A percentile compares a stretch with the other conserved stretches of the same genome.
These are phyloP conservation scores for Zygosaccharomyces pseudobailii DNA, from an alignment of 1,139 yeast species.

Conservation along the genomic window DNA sequence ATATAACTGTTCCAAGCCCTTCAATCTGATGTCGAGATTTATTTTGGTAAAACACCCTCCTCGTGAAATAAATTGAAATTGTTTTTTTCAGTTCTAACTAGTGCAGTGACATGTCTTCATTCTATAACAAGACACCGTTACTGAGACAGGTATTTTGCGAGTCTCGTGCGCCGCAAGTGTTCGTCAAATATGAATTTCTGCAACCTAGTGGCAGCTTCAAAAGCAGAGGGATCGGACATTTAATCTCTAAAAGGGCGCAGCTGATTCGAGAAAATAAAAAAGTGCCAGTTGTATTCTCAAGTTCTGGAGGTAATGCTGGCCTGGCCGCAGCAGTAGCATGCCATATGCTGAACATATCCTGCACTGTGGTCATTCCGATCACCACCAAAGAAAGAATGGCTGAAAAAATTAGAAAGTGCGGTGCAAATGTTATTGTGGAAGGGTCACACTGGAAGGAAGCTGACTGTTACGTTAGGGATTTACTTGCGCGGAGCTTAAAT, in stretches of 20 bases:
- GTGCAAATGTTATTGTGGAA: conserved; percentile 50
- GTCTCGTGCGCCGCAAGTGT: conserved; percentile 44
- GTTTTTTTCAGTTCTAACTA: neutral
- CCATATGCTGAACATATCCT: conserved; percentile 40
- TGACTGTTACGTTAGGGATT: conserved; percentile 45
- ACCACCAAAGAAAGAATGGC: conserved; percentile 42
- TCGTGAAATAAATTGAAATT: too few relatives aligned
- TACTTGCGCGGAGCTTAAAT: conserved; percentile 36
- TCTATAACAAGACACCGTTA: conserved; percentile 41
- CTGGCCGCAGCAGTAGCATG: conserved; percentile 68
- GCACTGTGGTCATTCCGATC: conserved; percentile 64
- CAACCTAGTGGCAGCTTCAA: conserved; percentile 77
- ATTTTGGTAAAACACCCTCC: too few relatives aligned
- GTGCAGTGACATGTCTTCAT: neutral
- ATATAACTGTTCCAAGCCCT: neutral
- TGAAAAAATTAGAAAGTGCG: conserved; percentile 40
- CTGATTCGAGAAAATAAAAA: conserved; percentile 22
- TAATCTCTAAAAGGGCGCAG: conserved; percentile 36
- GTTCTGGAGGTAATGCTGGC: conserved; percentile 80
- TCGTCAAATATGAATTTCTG: conserved; percentile 56
- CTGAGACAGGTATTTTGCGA: conserved; percentile 33
- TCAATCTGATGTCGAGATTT: neutral
- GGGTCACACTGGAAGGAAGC: conserved; percentile 69
- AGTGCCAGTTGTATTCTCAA: conserved; percentile 48
- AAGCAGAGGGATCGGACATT: conserved; percentile 57